These are phyloP conservation scores for Debaryomyces coudertii DNA, from an alignment of 1,139 yeast species.

Conservation along the genomic window DNA sequence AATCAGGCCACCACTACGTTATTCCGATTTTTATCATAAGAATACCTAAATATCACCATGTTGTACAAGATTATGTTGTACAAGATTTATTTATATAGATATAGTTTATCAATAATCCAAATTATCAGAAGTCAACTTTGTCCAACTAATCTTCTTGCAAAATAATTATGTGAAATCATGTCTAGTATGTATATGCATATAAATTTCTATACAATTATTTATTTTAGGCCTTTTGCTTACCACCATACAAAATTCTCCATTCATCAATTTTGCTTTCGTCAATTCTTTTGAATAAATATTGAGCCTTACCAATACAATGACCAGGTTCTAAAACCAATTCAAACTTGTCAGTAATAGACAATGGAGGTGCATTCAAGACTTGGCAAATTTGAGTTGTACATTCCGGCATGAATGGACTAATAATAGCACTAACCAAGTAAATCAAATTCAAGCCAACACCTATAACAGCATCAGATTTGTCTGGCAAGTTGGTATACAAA, in stretches of 20 bases:
- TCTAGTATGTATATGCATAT: background rate
- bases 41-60: background rate
- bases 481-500: conserved; percentile 74
- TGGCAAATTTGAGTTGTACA: conserved; percentile 69
- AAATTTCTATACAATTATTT: background rate
- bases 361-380: conserved; percentile 81
- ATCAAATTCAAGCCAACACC: conserved; percentile 89
- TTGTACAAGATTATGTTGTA: background rate
- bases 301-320: conserved; percentile 89
- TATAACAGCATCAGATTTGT: conserved; percentile 86
- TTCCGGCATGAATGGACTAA: conserved; percentile 90
- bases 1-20: background rate
- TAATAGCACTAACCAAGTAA: conserved; percentile 76
- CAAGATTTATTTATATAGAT: background rate
- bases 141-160: background rate
- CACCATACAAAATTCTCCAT: conserved; percentile 89
- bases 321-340: conserved; percentile 71
- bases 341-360: conserved; percentile 77
- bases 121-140: too few species aligned
- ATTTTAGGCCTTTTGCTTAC: conserved; percentile 43
- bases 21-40: background rate
- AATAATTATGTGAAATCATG: background rate
- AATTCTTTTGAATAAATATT: conserved; percentile 87
- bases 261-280: conserved; percentile 86
- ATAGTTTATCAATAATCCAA: background rate